Conservation (phyloP, 306 rosid species). For the Sesbania bispinosa region DNA sequence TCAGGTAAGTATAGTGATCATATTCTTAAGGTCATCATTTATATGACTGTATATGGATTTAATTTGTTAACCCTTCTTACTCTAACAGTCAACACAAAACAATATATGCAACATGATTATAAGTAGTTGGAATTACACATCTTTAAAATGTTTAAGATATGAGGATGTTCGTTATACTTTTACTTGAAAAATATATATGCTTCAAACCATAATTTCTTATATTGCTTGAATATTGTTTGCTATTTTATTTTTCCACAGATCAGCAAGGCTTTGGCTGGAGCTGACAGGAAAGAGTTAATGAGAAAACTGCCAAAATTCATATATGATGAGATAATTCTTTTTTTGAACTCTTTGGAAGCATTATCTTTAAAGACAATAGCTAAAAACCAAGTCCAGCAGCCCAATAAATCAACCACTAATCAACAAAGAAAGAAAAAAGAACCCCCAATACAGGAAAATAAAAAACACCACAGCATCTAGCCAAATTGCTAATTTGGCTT, state of each 20-base stretch:
- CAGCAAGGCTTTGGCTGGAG: conserved; percentile 80
- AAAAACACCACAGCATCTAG: too few species aligned
- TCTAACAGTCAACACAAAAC: conserved; percentile 2
- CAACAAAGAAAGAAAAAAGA: too few species aligned
- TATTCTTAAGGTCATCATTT: neutral
- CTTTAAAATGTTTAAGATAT: conserved; percentile 10
- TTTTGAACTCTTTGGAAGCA: too few species aligned
- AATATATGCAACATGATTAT: neutral
- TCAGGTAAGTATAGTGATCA: conserved; percentile 63
- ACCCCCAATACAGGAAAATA: too few species aligned
- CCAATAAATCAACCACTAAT: too few species aligned
- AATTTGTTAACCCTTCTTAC: neutral
- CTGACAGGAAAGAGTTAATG: conserved; percentile 89
- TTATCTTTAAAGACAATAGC: too few species aligned
- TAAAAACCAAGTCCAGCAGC: too few species aligned
- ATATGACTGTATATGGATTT: neutral
- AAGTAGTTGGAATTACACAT: neutral
- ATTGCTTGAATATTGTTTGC: conserved; percentile 21
- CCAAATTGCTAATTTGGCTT: too few species aligned
- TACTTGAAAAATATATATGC: conserved; percentile 5
- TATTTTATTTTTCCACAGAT: conserved; percentile 49
- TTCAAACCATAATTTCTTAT: neutral
- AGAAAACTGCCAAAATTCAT: conserved; percentile 93
- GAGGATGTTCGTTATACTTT: neutral
- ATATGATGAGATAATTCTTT: conserved; percentile 92